A percentile compares a stretch with the other conserved stretches of the same genome.
phyloP scores from a whole-genome alignment of 129 eudicot species.

The Deinandra increscens region DNA sequence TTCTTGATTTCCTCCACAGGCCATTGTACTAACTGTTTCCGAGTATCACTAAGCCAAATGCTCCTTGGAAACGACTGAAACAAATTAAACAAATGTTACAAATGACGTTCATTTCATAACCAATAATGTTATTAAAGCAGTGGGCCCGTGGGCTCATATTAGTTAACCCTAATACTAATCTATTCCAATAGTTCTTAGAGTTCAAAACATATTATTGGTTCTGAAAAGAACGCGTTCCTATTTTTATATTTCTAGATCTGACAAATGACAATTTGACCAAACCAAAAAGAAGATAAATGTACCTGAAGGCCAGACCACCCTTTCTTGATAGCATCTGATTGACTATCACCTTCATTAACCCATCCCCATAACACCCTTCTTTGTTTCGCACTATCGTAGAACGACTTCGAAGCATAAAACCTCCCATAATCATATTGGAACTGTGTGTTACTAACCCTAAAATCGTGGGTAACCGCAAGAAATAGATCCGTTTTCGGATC shows the following conservation, averaged over 20 bases:
- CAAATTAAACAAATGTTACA: background rate
- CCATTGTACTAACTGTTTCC: constrained; percentile 67
- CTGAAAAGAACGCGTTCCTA: too few species aligned
- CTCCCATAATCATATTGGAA: constrained; percentile 63
- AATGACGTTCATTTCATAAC: too few species aligned
- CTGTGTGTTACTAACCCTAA: constrained; percentile 21
- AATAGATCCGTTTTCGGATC: constrained; percentile 37
- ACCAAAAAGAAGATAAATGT: background rate
- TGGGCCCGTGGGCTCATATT: too few species aligned
- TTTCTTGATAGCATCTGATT: constrained; percentile 17
- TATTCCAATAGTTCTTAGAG: too few species aligned
- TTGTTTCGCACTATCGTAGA: constrained; percentile 43
- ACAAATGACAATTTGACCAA: background rate
- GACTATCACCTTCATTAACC: constrained; percentile 46
- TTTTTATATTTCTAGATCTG: too few species aligned
- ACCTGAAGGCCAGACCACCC: constrained; percentile 82
- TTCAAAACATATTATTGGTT: too few species aligned
- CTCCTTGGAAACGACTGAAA: constrained; percentile 55
- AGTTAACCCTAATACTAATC: too few species aligned
- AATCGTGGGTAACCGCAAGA: constrained; percentile 28
- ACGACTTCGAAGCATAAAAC: constrained; percentile 72
- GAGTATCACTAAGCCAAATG: constrained; percentile 46
- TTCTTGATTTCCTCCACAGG: constrained; percentile 52
- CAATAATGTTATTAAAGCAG: too few species aligned
- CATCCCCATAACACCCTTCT: constrained; percentile 75